Evolutionary conservation across 2,329 filamentous ascomycete species (phyloP).

Genomic region (Phoma sp.): DNA sequence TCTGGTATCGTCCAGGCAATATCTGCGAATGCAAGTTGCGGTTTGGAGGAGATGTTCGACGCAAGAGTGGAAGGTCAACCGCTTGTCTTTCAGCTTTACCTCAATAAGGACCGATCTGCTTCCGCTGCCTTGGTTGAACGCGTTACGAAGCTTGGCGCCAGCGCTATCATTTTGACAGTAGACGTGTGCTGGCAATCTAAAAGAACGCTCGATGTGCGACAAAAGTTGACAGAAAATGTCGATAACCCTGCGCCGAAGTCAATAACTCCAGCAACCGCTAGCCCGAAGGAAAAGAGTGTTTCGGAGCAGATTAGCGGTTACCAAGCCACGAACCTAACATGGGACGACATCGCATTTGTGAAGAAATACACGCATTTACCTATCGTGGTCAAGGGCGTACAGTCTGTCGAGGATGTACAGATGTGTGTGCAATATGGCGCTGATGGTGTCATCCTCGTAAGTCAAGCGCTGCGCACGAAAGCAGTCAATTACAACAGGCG

Average conservation of each 20-base stretch:
- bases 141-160: slow-evolving; percentile 6
- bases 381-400: slow-evolving; percentile 7
- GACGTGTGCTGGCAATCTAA: slow-evolving; percentile 11
- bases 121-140: slow-evolving; percentile 5
- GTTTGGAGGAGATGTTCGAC: slow-evolving; percentile 8
- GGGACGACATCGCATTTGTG: slow-evolving; percentile 3
- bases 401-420: slow-evolving; percentile 7
- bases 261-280: neutral
- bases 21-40: slow-evolving; percentile 6
- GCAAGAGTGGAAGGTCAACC: slow-evolving; percentile 2
- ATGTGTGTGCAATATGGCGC: slow-evolving; percentile 2
- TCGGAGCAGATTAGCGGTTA: slow-evolving; percentile 10
- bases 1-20: slow-evolving; percentile 2
- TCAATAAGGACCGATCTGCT: slow-evolving; percentile 7
- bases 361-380: slow-evolving; percentile 6
- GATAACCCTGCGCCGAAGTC: neutral
- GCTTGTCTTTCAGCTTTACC: slow-evolving; percentile 8
- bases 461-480: neutral
- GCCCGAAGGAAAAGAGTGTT: neutral
- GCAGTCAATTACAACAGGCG: neutral
- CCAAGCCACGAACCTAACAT: slow-evolving; percentile 7
- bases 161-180: slow-evolving; percentile 7
- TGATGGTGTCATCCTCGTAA: slow-evolving; percentile 6
- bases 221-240: neutral
- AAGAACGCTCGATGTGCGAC: slow-evolving; percentile 7